Evolutionary conservation across 2,329 filamentous ascomycete genomes (phyloP).

Genomic region (Trichoderma citrinoviride): DNA sequence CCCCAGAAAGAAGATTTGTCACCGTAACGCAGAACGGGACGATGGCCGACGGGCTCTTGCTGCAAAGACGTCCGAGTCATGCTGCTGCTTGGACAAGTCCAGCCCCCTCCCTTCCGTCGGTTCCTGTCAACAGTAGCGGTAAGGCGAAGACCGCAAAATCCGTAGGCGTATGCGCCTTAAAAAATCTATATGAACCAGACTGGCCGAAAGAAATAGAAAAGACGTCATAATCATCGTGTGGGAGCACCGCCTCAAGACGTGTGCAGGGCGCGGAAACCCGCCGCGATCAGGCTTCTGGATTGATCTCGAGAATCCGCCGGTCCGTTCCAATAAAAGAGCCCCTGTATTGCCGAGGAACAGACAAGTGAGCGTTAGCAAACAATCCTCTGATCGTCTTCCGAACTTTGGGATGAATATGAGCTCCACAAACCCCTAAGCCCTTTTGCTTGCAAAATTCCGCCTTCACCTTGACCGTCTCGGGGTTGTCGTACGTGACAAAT

Average conservation of each 20-base stretch:
- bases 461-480: constrained; percentile 72
- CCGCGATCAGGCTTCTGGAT: constrained; percentile 56
- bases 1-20: not conserved
- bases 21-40: not conserved
- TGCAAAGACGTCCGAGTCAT: constrained; percentile 15
- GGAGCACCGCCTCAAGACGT: constrained; percentile 28
- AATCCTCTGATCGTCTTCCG: not conserved
- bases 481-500: constrained; percentile 78
- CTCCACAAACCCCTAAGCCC: constrained; percentile 57
- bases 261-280: constrained; percentile 52
- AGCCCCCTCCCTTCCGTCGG: not conserved
- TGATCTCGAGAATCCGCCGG: constrained; percentile 63
- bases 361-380: constrained; percentile 12
- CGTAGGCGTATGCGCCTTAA: constrained; percentile 6
- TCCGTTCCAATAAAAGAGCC: constrained; percentile 81
- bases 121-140: constrained; percentile 5
- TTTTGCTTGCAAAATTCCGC: constrained; percentile 70
- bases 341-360: constrained; percentile 41
- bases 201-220: not conserved
- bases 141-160: not conserved
- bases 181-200: not conserved
- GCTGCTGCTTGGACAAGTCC: constrained; percentile 9
- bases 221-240: constrained; percentile 7
- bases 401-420: constrained; percentile 5
- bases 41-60: not conserved